Evolutionary conservation across 129 eudicot species (phyloP).

Genomic region (Sambucus nigra): DNA sequence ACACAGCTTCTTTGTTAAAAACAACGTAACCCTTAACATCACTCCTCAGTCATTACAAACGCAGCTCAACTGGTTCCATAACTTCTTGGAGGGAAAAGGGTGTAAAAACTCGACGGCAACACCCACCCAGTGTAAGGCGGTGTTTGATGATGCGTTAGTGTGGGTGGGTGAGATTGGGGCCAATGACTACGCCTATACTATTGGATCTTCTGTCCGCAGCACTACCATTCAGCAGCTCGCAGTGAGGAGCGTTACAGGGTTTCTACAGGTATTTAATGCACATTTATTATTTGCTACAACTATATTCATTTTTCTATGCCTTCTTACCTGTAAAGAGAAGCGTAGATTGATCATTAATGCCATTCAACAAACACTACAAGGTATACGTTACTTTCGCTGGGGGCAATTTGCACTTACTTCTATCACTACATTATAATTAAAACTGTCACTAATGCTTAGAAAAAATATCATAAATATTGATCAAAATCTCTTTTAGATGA

Average conservation of each 20-base stretch:
- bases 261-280: slow-evolving; percentile 48
- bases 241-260: slow-evolving; percentile 35
- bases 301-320: too few relatives aligned
- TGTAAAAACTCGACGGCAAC: slow-evolving; percentile 23
- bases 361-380: too few relatives aligned
- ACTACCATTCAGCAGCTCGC: slow-evolving; percentile 51
- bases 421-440: too few relatives aligned
- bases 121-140: slow-evolving; percentile 34
- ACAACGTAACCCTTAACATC: slow-evolving; percentile 44
- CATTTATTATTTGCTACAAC: too few relatives aligned
- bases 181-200: slow-evolving; percentile 71
- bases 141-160: slow-evolving; percentile 61
- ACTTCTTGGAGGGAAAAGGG: slow-evolving; percentile 31
- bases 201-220: slow-evolving; percentile 37
- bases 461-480: too few relatives aligned
- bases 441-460: too few relatives aligned
- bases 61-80: slow-evolving; percentile 58
- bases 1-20: slow-evolving; percentile 49
- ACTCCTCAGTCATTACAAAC: slow-evolving; percentile 56
- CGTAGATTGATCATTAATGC: too few relatives aligned
- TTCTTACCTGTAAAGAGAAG: too few relatives aligned
- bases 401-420: too few relatives aligned
- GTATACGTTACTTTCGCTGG: too few relatives aligned
- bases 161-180: slow-evolving; percentile 99
- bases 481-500: too few relatives aligned